Evolutionary conservation across 1,284 basidiomycete genomes (phyloP), one percentile per base, ranked within the genome.

Genomic region (Ceratobasidium theobromae): DNA sequence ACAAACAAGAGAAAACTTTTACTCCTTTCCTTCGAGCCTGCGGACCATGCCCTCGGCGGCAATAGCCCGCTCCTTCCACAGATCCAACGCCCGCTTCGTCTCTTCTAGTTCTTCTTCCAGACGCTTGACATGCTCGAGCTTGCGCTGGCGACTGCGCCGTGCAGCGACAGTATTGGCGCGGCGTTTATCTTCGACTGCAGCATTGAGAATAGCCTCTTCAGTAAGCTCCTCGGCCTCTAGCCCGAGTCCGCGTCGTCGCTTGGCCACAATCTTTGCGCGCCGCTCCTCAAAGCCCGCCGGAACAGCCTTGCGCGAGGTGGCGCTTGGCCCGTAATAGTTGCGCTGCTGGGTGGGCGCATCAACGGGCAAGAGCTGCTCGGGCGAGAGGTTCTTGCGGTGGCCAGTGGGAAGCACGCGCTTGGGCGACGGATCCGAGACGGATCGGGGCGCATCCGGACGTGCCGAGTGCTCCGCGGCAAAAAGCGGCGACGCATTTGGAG

Each of bases 151-250:
- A 70, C 83, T 86, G 64, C 87, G 82, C 6, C 90, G 81, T 41
- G 90, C 90, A 0, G 90, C 91, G 12, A 93, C 75, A 0, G 90
- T 92, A 75, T 93, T 93, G 75, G 89, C 86, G 2, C 87, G 80
- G 46, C 90, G 82, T 81, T 93, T 93, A 25, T 80, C 80, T 75
- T 87, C 88, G 71, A 93, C 91, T 65, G 85, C 83, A 69, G 86
- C 82, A 70, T 73, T 68, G 6, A 74, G 64, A 28, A 70, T 71
- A 23, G 69, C 71, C 41, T 81, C 74, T 74, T 85, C 86, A 1
- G 77, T 78, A 40, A 76, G 66, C 77, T 76, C 51, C 76, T 75
- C n/a, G 77, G 70, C 23, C 48, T 69, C 25, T 71, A 71, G 30
- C n/a, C 60, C 60, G 9, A 45, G 43, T 45, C 43, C 43, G 28